Conservation (phyloP, 139 green algal species). For the Micromonas commoda region DNA sequence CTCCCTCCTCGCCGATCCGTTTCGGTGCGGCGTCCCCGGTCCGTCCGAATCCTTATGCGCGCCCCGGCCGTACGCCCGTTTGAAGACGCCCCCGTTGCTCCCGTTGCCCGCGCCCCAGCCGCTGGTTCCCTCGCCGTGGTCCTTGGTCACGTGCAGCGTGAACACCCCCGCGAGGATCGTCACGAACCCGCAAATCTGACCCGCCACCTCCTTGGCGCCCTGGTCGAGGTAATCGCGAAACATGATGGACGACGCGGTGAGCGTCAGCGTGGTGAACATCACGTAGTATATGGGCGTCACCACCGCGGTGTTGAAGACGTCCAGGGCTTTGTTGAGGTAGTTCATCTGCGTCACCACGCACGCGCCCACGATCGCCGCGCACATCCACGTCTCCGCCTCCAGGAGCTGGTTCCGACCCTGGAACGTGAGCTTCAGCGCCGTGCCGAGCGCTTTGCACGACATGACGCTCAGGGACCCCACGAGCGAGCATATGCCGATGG, state of each 20-base stretch:
- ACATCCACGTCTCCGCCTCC: constrained; percentile 38
- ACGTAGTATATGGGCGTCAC: constrained; percentile 98
- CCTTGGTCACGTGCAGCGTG: constrained; percentile 83
- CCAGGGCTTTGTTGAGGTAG: constrained; percentile 94
- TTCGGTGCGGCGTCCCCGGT: too few relatives aligned
- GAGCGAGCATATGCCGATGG: constrained; percentile 90
- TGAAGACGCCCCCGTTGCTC: not conserved
- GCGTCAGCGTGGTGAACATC: constrained; percentile 92
- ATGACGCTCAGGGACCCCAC: constrained; percentile 88
- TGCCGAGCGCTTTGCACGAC: constrained; percentile 92
- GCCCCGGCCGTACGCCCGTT: too few relatives aligned
- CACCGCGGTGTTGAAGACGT: constrained; percentile 96
- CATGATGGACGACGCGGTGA: constrained; percentile 68
- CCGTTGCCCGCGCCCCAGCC: not conserved
- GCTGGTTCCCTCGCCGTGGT: constrained; percentile 31
- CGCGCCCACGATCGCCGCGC: constrained; percentile 56
- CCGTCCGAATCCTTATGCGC: too few relatives aligned
- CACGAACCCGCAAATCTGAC: constrained; percentile 78
- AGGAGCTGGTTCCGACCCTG: constrained; percentile 82
- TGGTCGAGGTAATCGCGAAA: constrained; percentile 65
- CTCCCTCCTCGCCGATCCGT: too few relatives aligned
- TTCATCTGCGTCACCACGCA: constrained; percentile 93
- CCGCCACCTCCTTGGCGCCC: constrained; percentile 55
- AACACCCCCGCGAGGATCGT: constrained; percentile 91
- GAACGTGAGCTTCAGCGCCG: constrained; percentile 91